Base-by-base conservation (phyloP, 1,284 basidiomycete genomes). In the Singerocomus rubriflavus region DNA sequence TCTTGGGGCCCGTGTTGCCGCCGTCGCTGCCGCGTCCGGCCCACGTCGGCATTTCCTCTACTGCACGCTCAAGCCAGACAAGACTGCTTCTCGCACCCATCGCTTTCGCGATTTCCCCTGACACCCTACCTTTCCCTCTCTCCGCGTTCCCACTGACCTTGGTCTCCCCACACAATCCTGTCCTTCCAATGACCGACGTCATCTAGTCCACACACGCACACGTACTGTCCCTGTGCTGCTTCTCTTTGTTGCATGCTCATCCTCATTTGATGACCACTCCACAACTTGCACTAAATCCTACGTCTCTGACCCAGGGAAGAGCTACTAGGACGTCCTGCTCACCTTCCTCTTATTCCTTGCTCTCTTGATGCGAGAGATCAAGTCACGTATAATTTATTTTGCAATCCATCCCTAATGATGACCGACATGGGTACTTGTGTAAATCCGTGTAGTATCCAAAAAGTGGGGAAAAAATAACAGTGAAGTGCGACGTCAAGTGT, bases 1-100 rank as follows among this genome's bases (percentile, higher is more conserved):
- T 2, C 66, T 88, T 0, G 80, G 79, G 11, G 75, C 76, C 7
- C 78, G 85, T 11, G 82, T 82, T 6, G 75, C 82, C 26, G 82
- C 80, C 1, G 82, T 82, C 12, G 84, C 80, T 2, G 75, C 78
- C 6, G 75, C 74, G 1, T 77, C 78, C 11, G 88, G 88, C 2
- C 85, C 88, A 8, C 77, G 88, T 12, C 78, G 88, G 11, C 88
- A 91, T 66, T 91, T 91, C 67, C 71, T 91, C 30, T 91, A 85
- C 59, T 91, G 88, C 66, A 78, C 81, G 2, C 71, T 91, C 47
- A 87, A 84, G 58, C 72, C 74, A 5, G 81, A 84, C 50, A 67
- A 67, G 48, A 48, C 68, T 2, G 61, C 58, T 12, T 65, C 67
- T 37, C 73, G 76, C n/a, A 65, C 53, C 6, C 62, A 59, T 14